These are phyloP conservation scores for Francoa sonchifolia DNA, from an alignment of 441 rosid species.

Conservation along the genomic window DNA sequence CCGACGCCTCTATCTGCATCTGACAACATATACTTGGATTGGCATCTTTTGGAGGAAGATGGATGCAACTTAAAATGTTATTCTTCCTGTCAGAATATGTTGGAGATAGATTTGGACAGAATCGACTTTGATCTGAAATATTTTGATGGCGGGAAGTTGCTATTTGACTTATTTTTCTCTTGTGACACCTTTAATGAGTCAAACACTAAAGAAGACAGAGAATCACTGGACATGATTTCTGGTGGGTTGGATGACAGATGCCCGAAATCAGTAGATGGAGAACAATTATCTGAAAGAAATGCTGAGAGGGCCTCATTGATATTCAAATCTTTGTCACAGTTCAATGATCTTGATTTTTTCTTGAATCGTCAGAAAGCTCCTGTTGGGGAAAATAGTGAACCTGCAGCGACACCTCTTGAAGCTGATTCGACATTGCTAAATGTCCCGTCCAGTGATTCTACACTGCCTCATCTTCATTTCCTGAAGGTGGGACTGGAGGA, in stretches of 20 bases:
- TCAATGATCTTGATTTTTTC: constrained; percentile 77
- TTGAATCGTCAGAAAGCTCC: constrained; percentile 61
- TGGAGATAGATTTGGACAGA: constrained; percentile 21
- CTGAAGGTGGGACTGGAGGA: constrained; percentile 37
- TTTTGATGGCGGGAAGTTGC: constrained; percentile 29
- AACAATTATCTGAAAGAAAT: constrained; percentile 24
- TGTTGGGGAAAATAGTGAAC: constrained; percentile 21
- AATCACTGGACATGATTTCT: constrained; percentile 25
- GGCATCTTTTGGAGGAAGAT: constrained; percentile 65
- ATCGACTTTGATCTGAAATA: constrained; percentile 29
- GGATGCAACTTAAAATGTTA: constrained; percentile 22
- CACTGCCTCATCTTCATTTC: constrained; percentile 33
- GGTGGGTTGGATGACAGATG: constrained; percentile 14
- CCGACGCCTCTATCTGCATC: constrained; percentile 46
- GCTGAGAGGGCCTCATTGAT: constrained; percentile 32
- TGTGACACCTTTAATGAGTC: constrained; percentile 28
- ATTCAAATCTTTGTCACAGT: constrained; percentile 59
- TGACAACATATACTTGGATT: constrained; percentile 78
- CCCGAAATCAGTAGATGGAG: constrained; percentile 21
- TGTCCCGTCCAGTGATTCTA: constrained; percentile 20
- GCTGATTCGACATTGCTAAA: constrained; percentile 17
- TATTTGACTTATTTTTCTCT: constrained; percentile 42
- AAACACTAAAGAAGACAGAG: constrained; percentile 25
- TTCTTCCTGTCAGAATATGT: constrained; percentile 23
- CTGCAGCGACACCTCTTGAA: constrained; percentile 14